Conservation (phyloP, 805 yeast genomes). For the Danielia reshetovae region DNA sequence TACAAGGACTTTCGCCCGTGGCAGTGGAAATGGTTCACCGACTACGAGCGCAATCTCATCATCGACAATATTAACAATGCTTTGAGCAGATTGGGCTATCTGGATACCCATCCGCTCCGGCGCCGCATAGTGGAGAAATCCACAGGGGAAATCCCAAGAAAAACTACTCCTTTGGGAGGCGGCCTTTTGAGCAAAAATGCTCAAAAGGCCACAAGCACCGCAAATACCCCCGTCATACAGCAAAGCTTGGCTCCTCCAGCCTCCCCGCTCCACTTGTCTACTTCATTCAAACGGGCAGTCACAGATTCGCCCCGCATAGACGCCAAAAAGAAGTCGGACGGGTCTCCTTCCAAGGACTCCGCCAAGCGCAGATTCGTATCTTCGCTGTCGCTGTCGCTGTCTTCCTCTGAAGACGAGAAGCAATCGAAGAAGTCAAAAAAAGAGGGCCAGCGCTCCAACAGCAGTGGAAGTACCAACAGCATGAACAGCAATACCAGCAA, state of each 20-base stretch:
- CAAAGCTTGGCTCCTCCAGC: slow-evolving; percentile 5
- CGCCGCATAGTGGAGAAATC: slow-evolving; percentile 23
- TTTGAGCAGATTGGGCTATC: slow-evolving; percentile 38
- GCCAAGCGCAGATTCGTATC: slow-evolving; percentile 3
- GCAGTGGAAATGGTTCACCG: slow-evolving; percentile 31
- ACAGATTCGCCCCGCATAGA: slow-evolving; percentile 20
- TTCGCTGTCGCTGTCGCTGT: slow-evolving; percentile 18
- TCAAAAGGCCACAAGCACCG: slow-evolving; percentile 7
- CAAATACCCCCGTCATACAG: slow-evolving; percentile 1
- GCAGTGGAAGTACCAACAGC: slow-evolving; percentile 13
- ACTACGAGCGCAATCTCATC: slow-evolving; percentile 28
- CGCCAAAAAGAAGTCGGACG: slow-evolving; percentile 2
- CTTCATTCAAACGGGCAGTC: slow-evolving; percentile 13
- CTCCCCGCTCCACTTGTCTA: slow-evolving; percentile 2
- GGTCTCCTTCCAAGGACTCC: slow-evolving; percentile 13
- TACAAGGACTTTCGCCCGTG: slow-evolving; percentile 39
- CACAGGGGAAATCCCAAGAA: slow-evolving; percentile 5
- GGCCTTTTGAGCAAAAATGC: slow-evolving; percentile 18
- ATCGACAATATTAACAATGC: slow-evolving; percentile 34
- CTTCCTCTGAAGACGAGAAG: slow-evolving; percentile 22
- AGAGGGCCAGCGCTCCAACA: slow-evolving; percentile 12
- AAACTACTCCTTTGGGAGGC: slow-evolving; percentile 22
- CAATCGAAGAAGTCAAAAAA: slow-evolving; percentile 12
- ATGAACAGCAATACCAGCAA: slow-evolving; percentile 9
- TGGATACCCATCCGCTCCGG: slow-evolving; percentile 41